Percentiles rank a stretch among this genome's conserved stretches.
These are phyloP conservation scores for Rhodotorula sp. DNA, from an alignment of 1,284 basidiomycete genomes.

Conservation along the genomic window DNA sequence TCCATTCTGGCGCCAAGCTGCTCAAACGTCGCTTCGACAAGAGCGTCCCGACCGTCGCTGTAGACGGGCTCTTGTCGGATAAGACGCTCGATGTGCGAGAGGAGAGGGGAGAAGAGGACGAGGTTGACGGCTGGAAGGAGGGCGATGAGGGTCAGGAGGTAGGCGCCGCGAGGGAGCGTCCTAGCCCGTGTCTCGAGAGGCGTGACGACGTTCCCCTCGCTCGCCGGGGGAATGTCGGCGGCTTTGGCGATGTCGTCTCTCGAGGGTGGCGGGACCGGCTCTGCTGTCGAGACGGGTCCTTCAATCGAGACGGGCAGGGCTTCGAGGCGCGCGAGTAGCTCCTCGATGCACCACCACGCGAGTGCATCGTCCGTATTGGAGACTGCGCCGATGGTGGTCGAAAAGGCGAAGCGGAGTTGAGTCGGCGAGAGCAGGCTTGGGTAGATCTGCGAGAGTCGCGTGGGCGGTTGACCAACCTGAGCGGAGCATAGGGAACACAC, in stretches of 20 bases:
- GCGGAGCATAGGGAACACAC: constrained; percentile 5
- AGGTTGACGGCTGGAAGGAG: constrained; percentile 38
- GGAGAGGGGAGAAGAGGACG: constrained; percentile 23
- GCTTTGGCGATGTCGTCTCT: neutral
- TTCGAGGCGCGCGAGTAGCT: constrained; percentile 24
- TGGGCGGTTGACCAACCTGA: neutral
- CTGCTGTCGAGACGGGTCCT: too few relatives aligned
- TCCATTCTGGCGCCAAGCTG: constrained; percentile 42
- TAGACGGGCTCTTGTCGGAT: constrained; percentile 16
- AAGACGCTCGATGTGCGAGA: constrained; percentile 24
- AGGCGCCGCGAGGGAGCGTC: constrained; percentile 28
- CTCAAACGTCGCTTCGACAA: constrained; percentile 37
- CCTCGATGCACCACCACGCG: constrained; percentile 37
- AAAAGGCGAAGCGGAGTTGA: constrained; percentile 41
- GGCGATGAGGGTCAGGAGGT: constrained; percentile 41
- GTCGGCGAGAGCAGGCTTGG: constrained; percentile 30
- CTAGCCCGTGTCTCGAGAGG: constrained; percentile 26
- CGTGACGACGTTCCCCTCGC: neutral
- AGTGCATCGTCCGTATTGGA: constrained; percentile 31
- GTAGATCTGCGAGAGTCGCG: constrained; percentile 14
- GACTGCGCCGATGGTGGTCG: constrained; percentile 33
- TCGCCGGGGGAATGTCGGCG: neutral
- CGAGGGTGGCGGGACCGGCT: too few relatives aligned
- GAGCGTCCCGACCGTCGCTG: constrained; percentile 19
- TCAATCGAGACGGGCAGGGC: constrained; percentile 8